These are phyloP conservation scores for Hypoxylon sp. DNA, from an alignment of 2,329 filamentous ascomycete genomes.

Conservation along the genomic window DNA sequence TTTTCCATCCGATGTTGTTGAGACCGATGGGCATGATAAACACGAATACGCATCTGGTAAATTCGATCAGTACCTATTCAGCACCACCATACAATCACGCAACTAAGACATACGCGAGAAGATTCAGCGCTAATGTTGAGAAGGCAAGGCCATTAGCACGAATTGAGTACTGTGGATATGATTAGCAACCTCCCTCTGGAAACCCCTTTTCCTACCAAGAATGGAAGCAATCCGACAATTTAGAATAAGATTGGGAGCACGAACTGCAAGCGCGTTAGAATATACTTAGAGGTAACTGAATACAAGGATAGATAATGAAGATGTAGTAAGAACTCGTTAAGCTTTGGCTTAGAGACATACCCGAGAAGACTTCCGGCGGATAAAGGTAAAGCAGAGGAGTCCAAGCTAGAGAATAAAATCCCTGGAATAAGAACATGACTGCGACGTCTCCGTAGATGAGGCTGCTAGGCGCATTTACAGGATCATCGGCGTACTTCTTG, in stretches of 20 bases:
- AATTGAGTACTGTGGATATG: constrained; percentile 60
- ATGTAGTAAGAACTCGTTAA: not conserved
- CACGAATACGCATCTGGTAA: constrained; percentile 55
- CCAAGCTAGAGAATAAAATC: constrained; percentile 65
- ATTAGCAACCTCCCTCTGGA: constrained; percentile 17
- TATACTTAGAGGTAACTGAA: too few relatives aligned
- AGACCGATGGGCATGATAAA: constrained; percentile 62
- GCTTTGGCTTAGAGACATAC: constrained; percentile 19
- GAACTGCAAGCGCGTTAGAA: constrained; percentile 26
- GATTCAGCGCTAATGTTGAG: constrained; percentile 53
- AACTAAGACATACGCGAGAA: too few relatives aligned
- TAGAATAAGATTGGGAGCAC: not conserved
- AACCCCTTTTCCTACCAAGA: not conserved
- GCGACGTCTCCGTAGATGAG: constrained; percentile 53
- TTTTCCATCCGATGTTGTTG: constrained; percentile 61
- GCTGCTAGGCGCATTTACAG: constrained; percentile 48
- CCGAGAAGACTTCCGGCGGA: constrained; percentile 62
- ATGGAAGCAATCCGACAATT: not conserved
- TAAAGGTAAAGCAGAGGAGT: constrained; percentile 65
- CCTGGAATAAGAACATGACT: constrained; percentile 67
- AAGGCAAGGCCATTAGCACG: constrained; percentile 63
- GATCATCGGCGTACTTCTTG: constrained; percentile 57
- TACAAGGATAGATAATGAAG: not conserved
- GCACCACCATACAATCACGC: too few relatives aligned
- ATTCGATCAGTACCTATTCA: constrained; percentile 36